Evolutionary conservation across 1,284 basidiomycete species (phyloP), one percentile per base, ranked within the genome.

Genomic region (Irpex sp.): DNA sequence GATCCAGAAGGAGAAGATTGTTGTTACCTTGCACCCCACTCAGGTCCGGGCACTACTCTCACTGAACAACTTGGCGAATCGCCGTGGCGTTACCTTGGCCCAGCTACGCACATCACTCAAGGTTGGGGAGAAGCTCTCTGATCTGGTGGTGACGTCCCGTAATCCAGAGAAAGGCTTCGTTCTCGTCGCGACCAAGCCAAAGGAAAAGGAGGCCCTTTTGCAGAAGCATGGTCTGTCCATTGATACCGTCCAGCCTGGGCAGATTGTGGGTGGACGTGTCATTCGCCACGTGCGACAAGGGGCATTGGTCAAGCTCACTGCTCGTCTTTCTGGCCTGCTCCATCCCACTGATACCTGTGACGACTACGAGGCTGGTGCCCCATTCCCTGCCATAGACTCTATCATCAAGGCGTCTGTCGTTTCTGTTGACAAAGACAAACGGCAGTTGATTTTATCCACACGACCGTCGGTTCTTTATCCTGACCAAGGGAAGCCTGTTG

Each of bases 121-220:
- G 69, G 78, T 81, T 46, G 93, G 93, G 15, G 90, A 95, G 60
- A 81, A 82, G 66, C 76, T 99, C 21, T 80, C 88, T 11, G 89
- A 92, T 57, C 81, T 99, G 4, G 86, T 93, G 3, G 92, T 99
- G 17, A 91, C 95, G 26, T 92, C 93, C n/a, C 92, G 94, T 69
- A 95, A 95, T 73, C 80, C 87, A 1, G 94, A 93, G 68, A 95
- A 94, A 69, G 88, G 89, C 11, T 82, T 98, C 62, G 90, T 98
- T 63, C 90, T 98, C 65, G 92, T 97, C 55, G 90, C 90, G 64
- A 90, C 87, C 65, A 84, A 83, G 67, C 87, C 86, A 3, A 86
- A 84, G 71, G 72, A 76, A 31, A 85, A 83, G 68, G 72, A 75
- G 19, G 68, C 80, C n/a, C 64, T 81, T 3, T 72, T 80, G 1